Percentiles rank a stretch among this genome's conserved stretches.
These are phyloP conservation scores for Tetrapisispora iriomotensis DNA, from an alignment of 805 yeast genomes.

Conservation along the genomic window DNA sequence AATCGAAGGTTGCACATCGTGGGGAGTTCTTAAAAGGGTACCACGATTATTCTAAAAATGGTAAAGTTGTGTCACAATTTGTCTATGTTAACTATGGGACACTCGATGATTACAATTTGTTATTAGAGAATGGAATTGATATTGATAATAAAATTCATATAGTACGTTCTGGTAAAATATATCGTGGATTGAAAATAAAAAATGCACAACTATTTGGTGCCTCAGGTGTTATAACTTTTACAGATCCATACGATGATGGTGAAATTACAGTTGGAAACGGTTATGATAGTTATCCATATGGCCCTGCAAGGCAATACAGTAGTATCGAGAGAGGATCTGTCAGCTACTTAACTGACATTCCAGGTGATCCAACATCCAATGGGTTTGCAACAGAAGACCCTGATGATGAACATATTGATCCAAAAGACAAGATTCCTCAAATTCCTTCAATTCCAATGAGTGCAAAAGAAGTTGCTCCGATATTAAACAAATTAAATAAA, in stretches of 20 bases:
- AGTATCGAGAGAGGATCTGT: conserved; percentile 56
- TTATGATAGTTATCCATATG: conserved; percentile 47
- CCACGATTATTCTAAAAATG: conserved; percentile 58
- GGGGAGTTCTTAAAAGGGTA: conserved; percentile 39
- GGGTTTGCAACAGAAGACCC: conserved; percentile 48
- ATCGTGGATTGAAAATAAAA: conserved; percentile 47
- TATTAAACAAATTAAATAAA: conserved; percentile 32
- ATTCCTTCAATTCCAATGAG: conserved; percentile 49
- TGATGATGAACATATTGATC: conserved; percentile 32
- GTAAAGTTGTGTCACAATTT: conserved; percentile 45
- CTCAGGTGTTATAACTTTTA: conserved; percentile 42
- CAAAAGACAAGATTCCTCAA: conserved; percentile 36
- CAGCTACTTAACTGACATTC: conserved; percentile 45
- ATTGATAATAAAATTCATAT: conserved; percentile 50
- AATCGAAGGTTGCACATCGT: conserved; percentile 34
- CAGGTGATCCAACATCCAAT: conserved; percentile 76
- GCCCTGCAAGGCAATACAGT: conserved; percentile 55
- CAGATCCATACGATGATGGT: conserved; percentile 42
- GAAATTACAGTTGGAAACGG: conserved; percentile 48
- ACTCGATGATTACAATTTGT: conserved; percentile 39
- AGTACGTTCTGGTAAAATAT: conserved; percentile 40
- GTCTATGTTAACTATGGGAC: conserved; percentile 56
- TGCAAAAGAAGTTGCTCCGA: conserved; percentile 33
- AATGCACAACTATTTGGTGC: conserved; percentile 59
- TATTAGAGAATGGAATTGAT: conserved; percentile 34